A percentile compares a stretch with the other conserved stretches of the same genome.
phyloP scores from a whole-genome alignment of 805 yeast genomes.

The Hanseniaspora meyeri region DNA sequence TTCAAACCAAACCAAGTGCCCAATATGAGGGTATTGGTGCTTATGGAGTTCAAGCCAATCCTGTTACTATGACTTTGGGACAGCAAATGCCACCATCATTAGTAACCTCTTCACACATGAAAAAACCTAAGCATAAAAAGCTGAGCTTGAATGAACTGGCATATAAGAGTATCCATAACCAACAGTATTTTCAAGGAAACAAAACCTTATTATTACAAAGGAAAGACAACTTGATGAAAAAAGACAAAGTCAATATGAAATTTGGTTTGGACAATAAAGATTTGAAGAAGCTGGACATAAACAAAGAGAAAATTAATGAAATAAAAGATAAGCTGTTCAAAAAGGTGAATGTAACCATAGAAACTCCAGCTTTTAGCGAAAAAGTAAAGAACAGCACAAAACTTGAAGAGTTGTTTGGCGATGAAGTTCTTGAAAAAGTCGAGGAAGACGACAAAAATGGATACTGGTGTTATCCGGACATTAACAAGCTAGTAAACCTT shows the following conservation, averaged over 20 bases:
- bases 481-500: slow-evolving; percentile 35
- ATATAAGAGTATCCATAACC: background rate
- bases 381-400: background rate
- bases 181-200: background rate
- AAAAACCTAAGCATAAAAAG: slow-evolving; percentile 2
- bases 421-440: background rate
- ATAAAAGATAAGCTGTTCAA: background rate
- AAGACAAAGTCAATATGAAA: background rate
- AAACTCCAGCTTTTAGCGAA: background rate
- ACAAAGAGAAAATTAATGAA: background rate
- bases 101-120: background rate
- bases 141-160: background rate
- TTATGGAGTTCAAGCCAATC: slow-evolving; percentile 9
- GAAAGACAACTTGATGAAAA: background rate
- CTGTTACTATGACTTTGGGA: background rate
- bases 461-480: slow-evolving; percentile 65
- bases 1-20: background rate
- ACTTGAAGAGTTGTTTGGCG: slow-evolving; percentile 7
- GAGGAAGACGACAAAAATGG: slow-evolving; percentile 24
- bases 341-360: background rate
- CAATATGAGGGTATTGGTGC: background rate
- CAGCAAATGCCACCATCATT: slow-evolving; percentile 4
- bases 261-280: background rate
- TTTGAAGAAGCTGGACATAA: background rate
- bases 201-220: background rate